Evolutionary conservation across 1,284 basidiomycete species (phyloP).

Genomic region (Ganoderma meredithae): DNA sequence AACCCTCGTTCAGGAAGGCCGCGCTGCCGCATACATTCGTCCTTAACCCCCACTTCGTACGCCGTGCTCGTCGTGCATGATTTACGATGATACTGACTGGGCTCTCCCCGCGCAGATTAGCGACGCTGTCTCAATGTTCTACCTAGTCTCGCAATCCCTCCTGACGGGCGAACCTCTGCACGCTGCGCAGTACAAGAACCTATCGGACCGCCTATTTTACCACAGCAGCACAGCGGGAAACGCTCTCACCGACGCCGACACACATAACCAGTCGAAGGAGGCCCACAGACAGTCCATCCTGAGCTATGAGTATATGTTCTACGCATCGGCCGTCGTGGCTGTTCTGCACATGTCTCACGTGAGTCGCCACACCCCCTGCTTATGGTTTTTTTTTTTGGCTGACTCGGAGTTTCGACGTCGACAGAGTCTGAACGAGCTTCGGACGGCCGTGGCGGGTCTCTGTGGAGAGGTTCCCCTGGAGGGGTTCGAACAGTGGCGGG

Average conservation of each 20-base stretch:
- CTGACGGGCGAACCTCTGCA: conserved; percentile 55
- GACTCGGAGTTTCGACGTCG: background rate
- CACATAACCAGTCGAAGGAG: conserved; percentile 27
- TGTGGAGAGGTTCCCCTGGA: conserved; percentile 56
- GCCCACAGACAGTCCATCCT: conserved; percentile 43
- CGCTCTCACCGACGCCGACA: conserved; percentile 22
- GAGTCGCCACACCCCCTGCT: conserved; percentile 26
- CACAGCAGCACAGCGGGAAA: conserved; percentile 41
- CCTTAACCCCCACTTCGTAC: conserved; percentile 57
- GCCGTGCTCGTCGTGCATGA: conserved; percentile 26
- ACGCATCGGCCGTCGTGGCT: conserved; percentile 52
- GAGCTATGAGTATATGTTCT: conserved; percentile 52
- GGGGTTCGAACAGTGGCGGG: conserved; percentile 52
- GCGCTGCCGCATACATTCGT: conserved; percentile 52
- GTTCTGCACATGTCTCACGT: conserved; percentile 54
- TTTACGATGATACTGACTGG: background rate
- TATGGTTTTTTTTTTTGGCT: conserved; percentile 1
- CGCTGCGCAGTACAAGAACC: conserved; percentile 50
- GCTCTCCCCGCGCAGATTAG: conserved; percentile 44
- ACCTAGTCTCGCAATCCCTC: conserved; percentile 54
- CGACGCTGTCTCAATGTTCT: conserved; percentile 54
- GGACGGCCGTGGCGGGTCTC: conserved; percentile 48
- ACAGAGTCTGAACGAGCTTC: conserved; percentile 53
- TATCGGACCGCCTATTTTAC: conserved; percentile 53
- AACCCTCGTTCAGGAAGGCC: conserved; percentile 45